These are phyloP conservation scores for Xylariaceae sp. DNA, from an alignment of 2,329 filamentous ascomycete genomes.

Conservation along the genomic window DNA sequence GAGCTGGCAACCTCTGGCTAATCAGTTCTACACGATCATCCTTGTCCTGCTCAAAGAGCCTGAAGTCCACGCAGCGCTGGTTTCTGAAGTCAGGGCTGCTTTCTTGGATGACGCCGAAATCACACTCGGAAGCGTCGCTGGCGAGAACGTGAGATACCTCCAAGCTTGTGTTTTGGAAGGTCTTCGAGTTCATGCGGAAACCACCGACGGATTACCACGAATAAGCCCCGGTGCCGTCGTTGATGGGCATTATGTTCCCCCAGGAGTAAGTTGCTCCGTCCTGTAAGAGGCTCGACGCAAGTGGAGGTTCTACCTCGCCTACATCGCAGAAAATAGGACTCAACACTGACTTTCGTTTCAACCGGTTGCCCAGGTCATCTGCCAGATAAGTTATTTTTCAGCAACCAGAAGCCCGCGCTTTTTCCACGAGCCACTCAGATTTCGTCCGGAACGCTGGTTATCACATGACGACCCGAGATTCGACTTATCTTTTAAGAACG, in stretches of 20 bases:
- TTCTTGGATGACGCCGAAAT: conserved; percentile 18
- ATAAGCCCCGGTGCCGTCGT: conserved; percentile 24
- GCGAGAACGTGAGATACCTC: conserved; percentile 19
- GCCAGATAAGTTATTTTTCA: conserved; percentile 13
- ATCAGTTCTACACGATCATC: conserved; percentile 16
- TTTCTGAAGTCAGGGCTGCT: conserved; percentile 17
- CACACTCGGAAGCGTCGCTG: conserved; percentile 16
- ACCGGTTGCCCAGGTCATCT: conserved; percentile 5
- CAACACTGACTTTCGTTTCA: conserved; percentile 1
- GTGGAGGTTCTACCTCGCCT: conserved; percentile 1
- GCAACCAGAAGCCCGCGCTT: conserved; percentile 8
- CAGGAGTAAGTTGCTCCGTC: conserved; percentile 7
- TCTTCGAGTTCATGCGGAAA: conserved; percentile 16
- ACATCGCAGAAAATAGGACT: neutral
- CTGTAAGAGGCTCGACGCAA: neutral
- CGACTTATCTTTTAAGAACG: conserved; percentile 8
- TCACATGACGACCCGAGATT: conserved; percentile 11
- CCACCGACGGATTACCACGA: conserved; percentile 17
- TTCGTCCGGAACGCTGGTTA: conserved; percentile 17
- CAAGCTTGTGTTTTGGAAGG: conserved; percentile 19
- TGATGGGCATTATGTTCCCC: conserved; percentile 22
- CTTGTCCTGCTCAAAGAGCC: conserved; percentile 13
- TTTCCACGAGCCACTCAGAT: conserved; percentile 12
- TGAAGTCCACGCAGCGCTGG: conserved; percentile 4
- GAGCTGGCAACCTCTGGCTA: conserved; percentile 22